These are phyloP conservation scores for Postia placenta DNA, from an alignment of 768 basidiomycete species.

Conservation along the genomic window DNA sequence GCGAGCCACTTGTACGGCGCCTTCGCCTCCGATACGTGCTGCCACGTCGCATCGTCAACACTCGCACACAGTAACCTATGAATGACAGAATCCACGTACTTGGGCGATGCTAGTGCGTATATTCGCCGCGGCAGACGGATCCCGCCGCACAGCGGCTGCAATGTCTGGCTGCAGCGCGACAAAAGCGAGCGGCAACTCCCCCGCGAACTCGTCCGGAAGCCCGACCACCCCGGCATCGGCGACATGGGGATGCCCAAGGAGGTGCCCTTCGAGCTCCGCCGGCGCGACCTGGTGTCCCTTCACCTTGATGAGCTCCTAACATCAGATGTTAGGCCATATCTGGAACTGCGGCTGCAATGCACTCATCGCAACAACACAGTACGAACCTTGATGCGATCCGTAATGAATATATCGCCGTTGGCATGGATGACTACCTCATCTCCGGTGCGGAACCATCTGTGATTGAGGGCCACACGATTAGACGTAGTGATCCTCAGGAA, in stretches of 20 bases:
- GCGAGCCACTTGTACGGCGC: conserved; percentile 27
- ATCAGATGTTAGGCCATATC: too few species aligned
- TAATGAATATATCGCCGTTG: conserved; percentile 52
- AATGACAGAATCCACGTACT: conserved; percentile 10
- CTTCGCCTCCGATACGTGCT: conserved; percentile 22
- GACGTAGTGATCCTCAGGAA: too few species aligned
- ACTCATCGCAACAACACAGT: background rate
- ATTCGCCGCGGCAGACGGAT: conserved; percentile 27
- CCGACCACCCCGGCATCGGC: conserved; percentile 35
- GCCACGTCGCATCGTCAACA: background rate
- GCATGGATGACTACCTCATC: conserved; percentile 54
- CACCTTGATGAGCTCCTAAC: conserved; percentile 62
- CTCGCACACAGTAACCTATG: background rate
- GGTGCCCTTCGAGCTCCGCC: conserved; percentile 28
- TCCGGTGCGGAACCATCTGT: conserved; percentile 61
- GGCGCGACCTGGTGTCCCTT: conserved; percentile 52
- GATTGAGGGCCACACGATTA: too few species aligned
- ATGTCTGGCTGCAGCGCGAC: conserved; percentile 40
- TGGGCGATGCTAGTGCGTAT: conserved; percentile 44
- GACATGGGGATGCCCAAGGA: conserved; percentile 39
- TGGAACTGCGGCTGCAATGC: background rate
- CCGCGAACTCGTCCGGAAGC: conserved; percentile 62
- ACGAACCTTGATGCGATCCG: conserved; percentile 60
- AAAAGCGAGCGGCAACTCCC: conserved; percentile 67
- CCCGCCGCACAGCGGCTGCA: conserved; percentile 22